phyloP scores from a whole-genome alignment of 805 yeast species.

The Kazachstania kunashirensis region DNA sequence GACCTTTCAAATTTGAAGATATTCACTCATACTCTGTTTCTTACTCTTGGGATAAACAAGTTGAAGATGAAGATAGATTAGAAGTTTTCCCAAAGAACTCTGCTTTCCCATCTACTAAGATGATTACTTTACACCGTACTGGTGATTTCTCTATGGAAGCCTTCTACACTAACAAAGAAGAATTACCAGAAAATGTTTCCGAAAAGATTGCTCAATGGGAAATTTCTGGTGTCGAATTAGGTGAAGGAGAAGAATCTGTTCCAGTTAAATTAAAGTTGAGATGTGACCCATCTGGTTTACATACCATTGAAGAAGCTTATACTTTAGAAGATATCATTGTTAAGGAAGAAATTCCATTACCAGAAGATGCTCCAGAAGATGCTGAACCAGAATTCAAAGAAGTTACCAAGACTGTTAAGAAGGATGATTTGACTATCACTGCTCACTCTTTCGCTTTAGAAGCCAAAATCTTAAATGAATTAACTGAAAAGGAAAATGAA shows the following conservation, averaged over 20 bases:
- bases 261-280: constrained; percentile 90
- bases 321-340: constrained; percentile 85
- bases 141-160: constrained; percentile 84
- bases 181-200: constrained; percentile 59
- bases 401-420: constrained; percentile 90
- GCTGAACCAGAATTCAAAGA: constrained; percentile 78
- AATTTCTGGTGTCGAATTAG: constrained; percentile 72
- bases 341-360: constrained; percentile 71
- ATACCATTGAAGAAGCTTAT: constrained; percentile 88
- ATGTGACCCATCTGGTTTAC: constrained; percentile 94
- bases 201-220: constrained; percentile 74
- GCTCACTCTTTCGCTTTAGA: constrained; percentile 56
- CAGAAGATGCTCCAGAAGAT: constrained; percentile 41
- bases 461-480: constrained; percentile 43
- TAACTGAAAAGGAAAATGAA: constrained; percentile 74
- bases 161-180: constrained; percentile 64
- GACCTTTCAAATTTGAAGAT: constrained; percentile 98
- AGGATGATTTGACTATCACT: constrained; percentile 59
- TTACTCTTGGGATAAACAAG: constrained; percentile 89
- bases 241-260: constrained; percentile 65
- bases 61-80: constrained; percentile 80
- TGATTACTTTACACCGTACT: constrained; percentile 86
- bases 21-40: constrained; percentile 85
- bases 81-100: constrained; percentile 97
- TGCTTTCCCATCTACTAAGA: constrained; percentile 86